Base-by-base conservation (phyloP, 768 basidiomycete species). In the Epithele typhae region DNA sequence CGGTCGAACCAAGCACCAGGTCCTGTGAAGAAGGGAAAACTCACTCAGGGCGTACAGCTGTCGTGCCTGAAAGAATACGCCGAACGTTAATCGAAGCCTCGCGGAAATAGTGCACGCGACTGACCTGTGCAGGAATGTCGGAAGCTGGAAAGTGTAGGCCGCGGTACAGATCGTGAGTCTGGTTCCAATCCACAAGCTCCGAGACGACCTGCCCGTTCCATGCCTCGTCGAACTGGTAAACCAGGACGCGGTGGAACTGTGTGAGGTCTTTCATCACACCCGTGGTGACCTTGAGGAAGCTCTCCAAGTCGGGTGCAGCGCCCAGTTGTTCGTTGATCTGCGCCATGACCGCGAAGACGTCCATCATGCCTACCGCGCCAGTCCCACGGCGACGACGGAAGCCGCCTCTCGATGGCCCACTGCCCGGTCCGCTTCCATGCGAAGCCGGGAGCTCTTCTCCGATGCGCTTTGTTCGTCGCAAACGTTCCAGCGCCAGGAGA, bases 291-390 rank as follows among this genome's bases (percentile, higher is more conserved):
- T 89, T 81, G 57, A 90, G 65, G 61, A 88, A 87, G 22, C 69
- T 70, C 17, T 84, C 78, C 46, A 91, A 60, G 53, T 85, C 81
- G 1, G 75, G 67, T 12, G 85, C 82, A 14, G 73, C 70, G 1
- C 79, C 79, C 3, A 90, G 74, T 58, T 91, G 88, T 51, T 91
- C 85, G 62, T 87, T 89, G 58, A 90, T 82, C 62, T 90, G 85
- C 12, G 79, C 73, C 58, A 90, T 78, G 7, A 90, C 77, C 1
- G 82, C 80, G 50, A 92, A 86, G 1, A 90, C 75, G 57, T 90
- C 87, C 83, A 88, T 84, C 68, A 86, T 86, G 7, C 79, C 79
- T 0, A 76, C 63, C 1, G 49, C 46, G 14, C 60, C 58, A 2
- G 42, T 37, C 1, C 56, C 59, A 1, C 64, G 53, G 8, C 57